Conservation (phyloP, 495 filamentous ascomycete genomes). For the Xylaria sp. region DNA sequence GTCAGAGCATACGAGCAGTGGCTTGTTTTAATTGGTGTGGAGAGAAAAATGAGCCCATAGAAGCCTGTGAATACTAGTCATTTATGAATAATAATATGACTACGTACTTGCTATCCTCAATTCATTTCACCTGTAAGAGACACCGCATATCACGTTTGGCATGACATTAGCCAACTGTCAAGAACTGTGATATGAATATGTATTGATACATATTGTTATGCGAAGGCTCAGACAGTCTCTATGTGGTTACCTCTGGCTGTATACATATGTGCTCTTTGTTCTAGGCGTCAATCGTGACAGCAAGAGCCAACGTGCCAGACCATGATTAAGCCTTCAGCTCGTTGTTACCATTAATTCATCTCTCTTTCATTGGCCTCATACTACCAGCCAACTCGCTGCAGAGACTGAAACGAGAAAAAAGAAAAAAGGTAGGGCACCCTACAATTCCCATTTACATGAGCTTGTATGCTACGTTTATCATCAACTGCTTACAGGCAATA, state of each 20-base stretch:
- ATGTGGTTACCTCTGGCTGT: too few species aligned
- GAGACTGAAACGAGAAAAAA: too few species aligned
- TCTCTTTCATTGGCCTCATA: too few species aligned
- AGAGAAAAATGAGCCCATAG: neutral
- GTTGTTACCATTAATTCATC: neutral
- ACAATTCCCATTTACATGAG: too few species aligned
- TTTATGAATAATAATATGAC: conserved; percentile 7
- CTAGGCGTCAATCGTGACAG: too few species aligned
- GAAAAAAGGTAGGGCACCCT: too few species aligned
- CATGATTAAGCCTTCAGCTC: neutral
- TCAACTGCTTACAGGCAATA: neutral
- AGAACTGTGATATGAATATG: too few species aligned
- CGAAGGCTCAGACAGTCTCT: too few species aligned
- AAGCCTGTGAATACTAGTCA: neutral
- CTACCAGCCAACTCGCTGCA: neutral
- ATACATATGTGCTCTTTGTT: too few species aligned
- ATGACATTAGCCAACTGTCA: neutral
- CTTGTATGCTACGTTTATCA: neutral
- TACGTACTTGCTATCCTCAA: neutral
- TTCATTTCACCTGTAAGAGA: neutral
- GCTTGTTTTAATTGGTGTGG: neutral
- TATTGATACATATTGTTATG: too few species aligned
- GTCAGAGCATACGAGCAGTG: neutral
- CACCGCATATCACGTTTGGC: neutral
- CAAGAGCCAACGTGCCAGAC: neutral